phyloP scores from a whole-genome alignment of 352 stramenopile species.

The Globisporangium nagaii region DNA sequence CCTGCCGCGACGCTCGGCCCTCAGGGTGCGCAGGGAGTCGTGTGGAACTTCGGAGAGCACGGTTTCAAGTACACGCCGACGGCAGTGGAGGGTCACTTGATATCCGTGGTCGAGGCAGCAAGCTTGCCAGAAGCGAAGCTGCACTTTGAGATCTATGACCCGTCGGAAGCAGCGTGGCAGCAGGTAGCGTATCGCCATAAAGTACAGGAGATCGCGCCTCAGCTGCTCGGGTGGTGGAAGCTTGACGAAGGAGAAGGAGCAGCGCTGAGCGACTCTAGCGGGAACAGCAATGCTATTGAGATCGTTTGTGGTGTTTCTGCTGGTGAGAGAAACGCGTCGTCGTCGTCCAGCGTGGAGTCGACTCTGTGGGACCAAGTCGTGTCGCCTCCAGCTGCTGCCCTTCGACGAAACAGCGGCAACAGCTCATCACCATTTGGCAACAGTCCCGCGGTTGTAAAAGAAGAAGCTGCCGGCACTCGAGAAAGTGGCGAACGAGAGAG shows the following conservation, averaged over 20 bases:
- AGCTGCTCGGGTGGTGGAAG: conserved; percentile 52
- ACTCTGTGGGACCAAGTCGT: conserved; percentile 5
- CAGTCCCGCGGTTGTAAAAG: not conserved
- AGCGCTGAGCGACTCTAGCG: conserved; percentile 34
- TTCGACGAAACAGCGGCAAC: conserved; percentile 20
- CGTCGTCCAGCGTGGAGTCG: not conserved
- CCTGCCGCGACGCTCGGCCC: conserved; percentile 38
- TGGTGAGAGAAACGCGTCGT: not conserved
- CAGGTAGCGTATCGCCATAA: conserved; percentile 54
- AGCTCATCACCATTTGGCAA: conserved; percentile 17
- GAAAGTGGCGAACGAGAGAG: not conserved
- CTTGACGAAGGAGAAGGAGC: conserved; percentile 43
- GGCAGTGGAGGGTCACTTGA: conserved; percentile 6
- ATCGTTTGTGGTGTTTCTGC: not conserved
- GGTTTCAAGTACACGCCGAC: conserved; percentile 44
- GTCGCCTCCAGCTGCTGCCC: conserved; percentile 19
- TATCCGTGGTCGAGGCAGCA: conserved; percentile 30
- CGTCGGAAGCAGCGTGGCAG: conserved; percentile 41
- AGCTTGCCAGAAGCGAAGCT: conserved; percentile 20
- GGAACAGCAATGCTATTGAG: conserved; percentile 10
- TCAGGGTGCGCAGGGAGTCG: conserved; percentile 52
- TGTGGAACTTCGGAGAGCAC: conserved; percentile 68
- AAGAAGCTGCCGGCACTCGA: not conserved
- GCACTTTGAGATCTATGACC: conserved; percentile 62
- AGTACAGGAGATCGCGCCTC: conserved; percentile 47